A percentile compares a stretch with the other conserved stretches of the same genome.
Evolutionary conservation across 129 eudicot genomes (phyloP).

Genomic region (Chrysanthemum lavandulifolium): DNA sequence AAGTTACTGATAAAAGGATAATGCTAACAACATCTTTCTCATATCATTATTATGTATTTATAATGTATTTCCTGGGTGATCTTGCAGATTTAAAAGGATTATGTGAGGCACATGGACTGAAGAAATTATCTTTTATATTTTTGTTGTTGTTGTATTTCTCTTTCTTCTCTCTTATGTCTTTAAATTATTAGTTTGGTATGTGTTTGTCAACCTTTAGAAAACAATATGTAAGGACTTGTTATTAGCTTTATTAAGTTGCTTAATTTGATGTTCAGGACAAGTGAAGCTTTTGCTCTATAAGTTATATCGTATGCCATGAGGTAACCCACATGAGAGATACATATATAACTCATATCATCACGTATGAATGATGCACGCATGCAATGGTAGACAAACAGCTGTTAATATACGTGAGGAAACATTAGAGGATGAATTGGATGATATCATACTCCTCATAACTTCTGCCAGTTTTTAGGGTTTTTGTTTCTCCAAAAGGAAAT

Average conservation of each 20-base stretch:
- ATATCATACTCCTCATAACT: slow-evolving; percentile 7
- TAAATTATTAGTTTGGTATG: background rate
- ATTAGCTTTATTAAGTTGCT: background rate
- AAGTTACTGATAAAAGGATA: too few relatives aligned
- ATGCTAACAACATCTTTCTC: too few relatives aligned
- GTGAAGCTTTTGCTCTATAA: background rate
- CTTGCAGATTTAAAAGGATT: slow-evolving; percentile 11
- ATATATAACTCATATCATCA: background rate
- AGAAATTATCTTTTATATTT: background rate
- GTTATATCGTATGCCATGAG: slow-evolving; percentile 9
- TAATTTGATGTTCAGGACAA: slow-evolving; percentile 5
- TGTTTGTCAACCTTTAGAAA: background rate
- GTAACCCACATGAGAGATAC: slow-evolving; percentile 16
- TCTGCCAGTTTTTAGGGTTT: slow-evolving; percentile 18
- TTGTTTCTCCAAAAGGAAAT: background rate
- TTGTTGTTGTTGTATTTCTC: background rate
- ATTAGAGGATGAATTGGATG: background rate
- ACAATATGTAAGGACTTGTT: slow-evolving; percentile 4
- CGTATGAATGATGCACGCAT: slow-evolving; percentile 9
- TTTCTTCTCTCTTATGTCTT: background rate
- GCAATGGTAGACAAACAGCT: background rate
- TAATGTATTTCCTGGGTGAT: background rate
- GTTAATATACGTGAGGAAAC: background rate
- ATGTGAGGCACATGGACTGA: background rate
- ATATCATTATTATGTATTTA: background rate